Evolutionary conservation across 257 asterid species (phyloP).

Genomic region (Solanum arcanum): DNA sequence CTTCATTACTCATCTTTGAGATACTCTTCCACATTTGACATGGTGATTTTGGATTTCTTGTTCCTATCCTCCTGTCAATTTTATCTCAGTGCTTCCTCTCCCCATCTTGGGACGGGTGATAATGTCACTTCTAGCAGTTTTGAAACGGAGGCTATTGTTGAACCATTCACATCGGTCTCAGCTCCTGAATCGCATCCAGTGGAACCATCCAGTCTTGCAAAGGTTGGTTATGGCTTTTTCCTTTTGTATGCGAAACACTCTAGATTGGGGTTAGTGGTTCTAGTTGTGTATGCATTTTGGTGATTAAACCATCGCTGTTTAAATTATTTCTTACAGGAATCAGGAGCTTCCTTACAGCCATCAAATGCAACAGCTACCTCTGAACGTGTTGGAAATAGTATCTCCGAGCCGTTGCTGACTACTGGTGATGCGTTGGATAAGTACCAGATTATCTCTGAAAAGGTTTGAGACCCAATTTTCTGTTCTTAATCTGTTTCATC

Average conservation of each 20-base stretch:
- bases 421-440: constrained; percentile 88
- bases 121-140: constrained; percentile 30
- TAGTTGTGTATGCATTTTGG: neutral
- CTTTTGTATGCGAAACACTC: neutral
- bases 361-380: constrained; percentile 39
- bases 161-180: constrained; percentile 39
- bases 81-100: constrained; percentile 45
- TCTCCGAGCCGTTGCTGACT: constrained; percentile 52
- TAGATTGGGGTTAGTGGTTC: neutral
- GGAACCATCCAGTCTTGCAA: constrained; percentile 45
- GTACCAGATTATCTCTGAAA: constrained; percentile 81
- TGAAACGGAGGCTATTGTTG: constrained; percentile 32
- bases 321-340: constrained; percentile 36
- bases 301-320: neutral
- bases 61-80: neutral
- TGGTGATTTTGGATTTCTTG: neutral
- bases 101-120: constrained; percentile 45
- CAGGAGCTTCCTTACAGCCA: constrained; percentile 43
- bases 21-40: neutral
- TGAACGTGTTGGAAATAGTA: constrained; percentile 48
- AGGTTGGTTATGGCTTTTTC: constrained; percentile 34
- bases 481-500: neutral
- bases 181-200: constrained; percentile 42
- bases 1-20: neutral
- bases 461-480: constrained; percentile 33